phyloP scores from a whole-genome alignment of 805 yeast genomes.

The Myxozyma sirexii region DNA sequence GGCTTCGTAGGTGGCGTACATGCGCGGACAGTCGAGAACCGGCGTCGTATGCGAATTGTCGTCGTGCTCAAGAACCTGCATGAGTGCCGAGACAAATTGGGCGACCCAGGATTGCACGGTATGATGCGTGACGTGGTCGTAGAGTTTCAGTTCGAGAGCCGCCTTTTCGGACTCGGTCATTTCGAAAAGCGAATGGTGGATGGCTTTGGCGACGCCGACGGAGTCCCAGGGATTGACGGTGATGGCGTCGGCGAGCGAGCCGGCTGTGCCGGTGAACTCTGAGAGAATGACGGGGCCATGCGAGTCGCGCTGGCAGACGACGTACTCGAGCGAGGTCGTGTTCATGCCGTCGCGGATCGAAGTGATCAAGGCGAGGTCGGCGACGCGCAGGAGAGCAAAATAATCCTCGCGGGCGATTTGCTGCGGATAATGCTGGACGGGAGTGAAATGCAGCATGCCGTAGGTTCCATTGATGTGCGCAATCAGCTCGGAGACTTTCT shows the following conservation, averaged over 20 bases:
- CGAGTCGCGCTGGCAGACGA: slow-evolving; percentile 74
- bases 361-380: slow-evolving; percentile 87
- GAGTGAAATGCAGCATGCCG: slow-evolving; percentile 80
- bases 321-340: slow-evolving; percentile 90
- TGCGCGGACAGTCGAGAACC: slow-evolving; percentile 69
- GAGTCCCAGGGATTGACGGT: slow-evolving; percentile 97
- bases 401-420: slow-evolving; percentile 87
- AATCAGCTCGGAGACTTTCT: slow-evolving; percentile 80
- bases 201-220: slow-evolving; percentile 85
- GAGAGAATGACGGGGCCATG: slow-evolving; percentile 81
- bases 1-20: slow-evolving; percentile 59
- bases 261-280: slow-evolving; percentile 91
- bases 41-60: slow-evolving; percentile 69
- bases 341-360: slow-evolving; percentile 96
- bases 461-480: slow-evolving; percentile 80
- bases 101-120: slow-evolving; percentile 81
- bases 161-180: slow-evolving; percentile 54
- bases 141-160: slow-evolving; percentile 56
- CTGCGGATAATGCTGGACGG: slow-evolving; percentile 91
- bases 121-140: slow-evolving; percentile 63
- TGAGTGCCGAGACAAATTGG: slow-evolving; percentile 31
- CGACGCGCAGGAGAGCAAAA: slow-evolving; percentile 80
- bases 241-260: slow-evolving; percentile 48
- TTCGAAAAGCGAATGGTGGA: slow-evolving; percentile 61
- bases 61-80: slow-evolving; percentile 42